Conservation (phyloP, 306 rosid genomes). For the Arachis hypogaea region DNA sequence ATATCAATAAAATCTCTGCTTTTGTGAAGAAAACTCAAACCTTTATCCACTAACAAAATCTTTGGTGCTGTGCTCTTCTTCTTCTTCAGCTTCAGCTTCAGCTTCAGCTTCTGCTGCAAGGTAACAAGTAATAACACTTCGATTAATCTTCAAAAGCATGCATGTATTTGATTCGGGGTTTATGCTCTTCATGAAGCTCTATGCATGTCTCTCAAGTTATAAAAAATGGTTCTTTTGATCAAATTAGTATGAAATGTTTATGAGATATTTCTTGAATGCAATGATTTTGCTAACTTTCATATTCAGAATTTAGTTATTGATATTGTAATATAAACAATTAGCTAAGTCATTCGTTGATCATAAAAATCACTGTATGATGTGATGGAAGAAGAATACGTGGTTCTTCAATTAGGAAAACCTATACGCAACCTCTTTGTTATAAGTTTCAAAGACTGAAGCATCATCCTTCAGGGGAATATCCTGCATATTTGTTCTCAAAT, state of each 20-base stretch:
- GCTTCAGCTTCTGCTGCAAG: constrained; percentile 38
- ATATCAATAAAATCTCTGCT: neutral
- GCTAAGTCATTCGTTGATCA: constrained; percentile 7
- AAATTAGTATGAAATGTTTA: neutral
- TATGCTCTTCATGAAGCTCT: neutral
- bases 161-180: neutral
- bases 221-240: neutral
- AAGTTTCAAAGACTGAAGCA: constrained; percentile 22
- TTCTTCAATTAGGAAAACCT: constrained; percentile 14
- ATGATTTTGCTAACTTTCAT: no score
- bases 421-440: constrained; percentile 27
- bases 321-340: no score
- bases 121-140: constrained; percentile 26
- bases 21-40: constrained; percentile 32
- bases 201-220: neutral
- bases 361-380: constrained; percentile 20
- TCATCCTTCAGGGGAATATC: constrained; percentile 39
- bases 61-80: neutral
- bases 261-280: neutral
- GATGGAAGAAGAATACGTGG: constrained; percentile 20
- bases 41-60: neutral
- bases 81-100: constrained; percentile 35
- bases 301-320: no score
- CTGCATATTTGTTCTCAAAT: neutral
- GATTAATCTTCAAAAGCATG: constrained; percentile 3